Percentiles rank a stretch among this genome's conserved stretches.
These are phyloP conservation scores for Austroboletus novae-zelandiae DNA, from an alignment of 1,284 basidiomycete species.

Conservation along the genomic window DNA sequence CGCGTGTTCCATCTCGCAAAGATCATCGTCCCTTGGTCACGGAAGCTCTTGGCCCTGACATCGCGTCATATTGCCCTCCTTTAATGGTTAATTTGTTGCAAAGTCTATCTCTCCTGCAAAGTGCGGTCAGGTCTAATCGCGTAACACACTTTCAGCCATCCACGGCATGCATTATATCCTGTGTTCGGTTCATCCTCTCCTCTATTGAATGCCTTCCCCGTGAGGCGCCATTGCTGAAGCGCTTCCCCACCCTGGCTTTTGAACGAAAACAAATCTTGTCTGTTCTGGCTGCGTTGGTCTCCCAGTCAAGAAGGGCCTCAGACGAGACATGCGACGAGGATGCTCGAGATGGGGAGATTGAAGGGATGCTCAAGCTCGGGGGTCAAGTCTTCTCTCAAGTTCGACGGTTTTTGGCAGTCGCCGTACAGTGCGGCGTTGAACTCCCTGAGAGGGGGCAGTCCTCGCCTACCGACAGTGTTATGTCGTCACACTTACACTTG, in stretches of 20 bases:
- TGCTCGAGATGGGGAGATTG: conserved; percentile 56
- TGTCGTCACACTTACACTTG: conserved; percentile 30
- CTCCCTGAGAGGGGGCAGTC: conserved; percentile 57
- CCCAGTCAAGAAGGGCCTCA: conserved; percentile 79
- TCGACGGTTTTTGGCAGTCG: conserved; percentile 67
- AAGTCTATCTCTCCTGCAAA: conserved; percentile 82
- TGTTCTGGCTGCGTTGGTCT: conserved; percentile 81
- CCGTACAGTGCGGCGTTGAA: conserved; percentile 77
- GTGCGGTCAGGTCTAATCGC: conserved; percentile 75
- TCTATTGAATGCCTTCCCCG: conserved; percentile 85
- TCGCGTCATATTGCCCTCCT: conserved; percentile 64
- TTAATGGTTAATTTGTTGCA: conserved; percentile 79
- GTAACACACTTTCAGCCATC: conserved; percentile 82
- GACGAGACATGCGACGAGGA: conserved; percentile 50
- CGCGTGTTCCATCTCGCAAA: conserved; percentile 33
- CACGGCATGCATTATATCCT: conserved; percentile 89
- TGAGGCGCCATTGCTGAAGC: conserved; percentile 72
- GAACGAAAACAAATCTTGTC: conserved; percentile 84
- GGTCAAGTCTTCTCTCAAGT: conserved; percentile 75
- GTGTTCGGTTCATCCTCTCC: conserved; percentile 86
- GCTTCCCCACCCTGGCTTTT: conserved; percentile 65
- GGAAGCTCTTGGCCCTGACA: conserved; percentile 43
- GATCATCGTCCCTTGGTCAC: conserved; percentile 47
- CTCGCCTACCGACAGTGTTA: conserved; percentile 34
- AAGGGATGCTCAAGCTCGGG: conserved; percentile 69